These are phyloP conservation scores for Populus pruinosa DNA, from an alignment of 345 rosid genomes.

Conservation along the genomic window DNA sequence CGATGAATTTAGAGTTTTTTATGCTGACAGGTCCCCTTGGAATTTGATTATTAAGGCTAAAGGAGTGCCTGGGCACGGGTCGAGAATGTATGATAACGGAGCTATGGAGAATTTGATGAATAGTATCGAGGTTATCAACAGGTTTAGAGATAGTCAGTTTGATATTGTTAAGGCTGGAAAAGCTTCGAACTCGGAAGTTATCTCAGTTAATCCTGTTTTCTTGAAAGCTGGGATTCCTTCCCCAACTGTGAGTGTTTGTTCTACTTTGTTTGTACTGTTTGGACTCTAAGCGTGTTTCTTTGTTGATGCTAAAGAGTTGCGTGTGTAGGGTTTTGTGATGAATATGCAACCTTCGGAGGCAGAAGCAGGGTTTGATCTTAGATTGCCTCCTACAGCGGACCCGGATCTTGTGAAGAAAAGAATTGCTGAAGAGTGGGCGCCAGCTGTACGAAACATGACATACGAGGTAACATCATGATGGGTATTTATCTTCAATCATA, in stretches of 20 bases:
- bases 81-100: conserved; percentile 69
- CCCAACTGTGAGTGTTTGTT: conserved; percentile 43
- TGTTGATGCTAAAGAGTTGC: neutral
- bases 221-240: conserved; percentile 79
- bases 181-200: conserved; percentile 62
- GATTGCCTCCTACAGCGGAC: conserved; percentile 77
- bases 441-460: conserved; percentile 68
- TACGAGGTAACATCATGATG: conserved; percentile 43
- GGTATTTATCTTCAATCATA: neutral
- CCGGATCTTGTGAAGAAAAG: conserved; percentile 55
- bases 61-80: conserved; percentile 80
- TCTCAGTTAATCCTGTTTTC: conserved; percentile 84
- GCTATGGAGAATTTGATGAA: conserved; percentile 93
- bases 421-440: conserved; percentile 89
- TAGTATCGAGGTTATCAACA: conserved; percentile 60
- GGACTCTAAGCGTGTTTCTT: neutral
- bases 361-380: conserved; percentile 83
- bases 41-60: conserved; percentile 44
- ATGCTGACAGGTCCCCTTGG: conserved; percentile 75
- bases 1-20: conserved; percentile 68
- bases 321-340: conserved; percentile 75
- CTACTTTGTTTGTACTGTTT: neutral
- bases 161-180: conserved; percentile 73
- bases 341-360: conserved; percentile 93
- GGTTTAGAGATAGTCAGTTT: conserved; percentile 68